Conservation (phyloP, 768 basidiomycete genomes). For the Phanerochaete carnosa region DNA sequence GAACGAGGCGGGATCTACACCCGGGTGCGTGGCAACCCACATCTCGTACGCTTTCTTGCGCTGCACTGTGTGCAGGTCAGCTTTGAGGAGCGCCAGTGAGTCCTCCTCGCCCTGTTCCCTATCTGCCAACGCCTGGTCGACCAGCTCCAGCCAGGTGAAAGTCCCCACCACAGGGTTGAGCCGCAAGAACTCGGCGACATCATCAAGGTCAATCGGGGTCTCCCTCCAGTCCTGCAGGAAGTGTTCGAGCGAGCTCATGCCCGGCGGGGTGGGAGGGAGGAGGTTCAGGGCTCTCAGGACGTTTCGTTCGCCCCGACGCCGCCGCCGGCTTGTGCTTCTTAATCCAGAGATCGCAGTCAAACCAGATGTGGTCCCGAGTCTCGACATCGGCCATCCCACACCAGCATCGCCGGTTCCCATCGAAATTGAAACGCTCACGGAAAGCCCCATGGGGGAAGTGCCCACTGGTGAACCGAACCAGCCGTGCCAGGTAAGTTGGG, state of each 20-base stretch:
- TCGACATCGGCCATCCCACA: background rate
- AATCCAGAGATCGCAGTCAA: constrained; percentile 8
- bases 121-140: background rate
- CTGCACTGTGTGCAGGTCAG: background rate
- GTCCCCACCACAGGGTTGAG: background rate
- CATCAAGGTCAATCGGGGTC: background rate
- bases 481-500: background rate
- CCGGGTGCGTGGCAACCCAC: background rate
- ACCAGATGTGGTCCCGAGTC: constrained; percentile 7
- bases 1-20: background rate
- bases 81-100: background rate
- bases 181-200: background rate
- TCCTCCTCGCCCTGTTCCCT: background rate
- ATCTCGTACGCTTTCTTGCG: background rate
- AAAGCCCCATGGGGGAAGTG: too few species aligned
- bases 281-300: background rate
- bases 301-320: background rate
- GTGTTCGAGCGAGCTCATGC: background rate
- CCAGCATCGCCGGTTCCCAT: background rate
- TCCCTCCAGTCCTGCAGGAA: background rate
- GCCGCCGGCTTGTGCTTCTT: too few species aligned
- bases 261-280: background rate
- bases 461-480: background rate
- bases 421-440: too few species aligned
- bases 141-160: background rate